phyloP scores from a whole-genome alignment of 208 protist genomes.

The Trypanosoma conorhini region DNA sequence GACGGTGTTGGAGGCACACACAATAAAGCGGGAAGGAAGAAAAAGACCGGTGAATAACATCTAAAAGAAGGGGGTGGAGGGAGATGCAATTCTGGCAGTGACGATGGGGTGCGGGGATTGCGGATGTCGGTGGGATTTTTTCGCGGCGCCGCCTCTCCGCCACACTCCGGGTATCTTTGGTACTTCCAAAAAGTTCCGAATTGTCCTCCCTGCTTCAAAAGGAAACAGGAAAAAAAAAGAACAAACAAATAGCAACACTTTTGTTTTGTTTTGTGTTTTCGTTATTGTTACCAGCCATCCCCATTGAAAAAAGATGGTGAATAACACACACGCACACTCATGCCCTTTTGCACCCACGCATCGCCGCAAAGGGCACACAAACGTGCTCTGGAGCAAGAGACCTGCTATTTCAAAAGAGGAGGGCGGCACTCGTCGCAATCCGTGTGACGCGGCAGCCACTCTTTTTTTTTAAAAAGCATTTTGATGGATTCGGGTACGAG shows the following conservation, averaged over 20 bases:
- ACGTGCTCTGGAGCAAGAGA: neutral
- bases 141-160: too few relatives aligned
- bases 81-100: too few relatives aligned
- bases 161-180: too few relatives aligned
- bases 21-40: constrained; percentile 19
- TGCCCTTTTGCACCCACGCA: too few relatives aligned
- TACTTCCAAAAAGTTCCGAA: too few relatives aligned
- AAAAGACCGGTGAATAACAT: constrained; percentile 1
- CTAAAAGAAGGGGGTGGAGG: too few relatives aligned
- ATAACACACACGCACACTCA: neutral
- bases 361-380: neutral
- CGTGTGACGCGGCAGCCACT: neutral
- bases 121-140: too few relatives aligned
- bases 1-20: neutral
- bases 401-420: neutral
- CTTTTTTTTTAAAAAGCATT: neutral
- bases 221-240: too few relatives aligned
- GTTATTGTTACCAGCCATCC: neutral
- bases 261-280: neutral
- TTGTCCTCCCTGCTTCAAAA: too few relatives aligned
- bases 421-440: neutral
- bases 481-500: too few relatives aligned
- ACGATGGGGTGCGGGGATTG: too few relatives aligned
- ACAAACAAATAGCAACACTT: too few relatives aligned
- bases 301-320: neutral